A percentile compares a stretch with the other conserved stretches of the same genome.
phyloP scores from a whole-genome alignment of 306 rosid species.

The Spatholobus suberectus region DNA sequence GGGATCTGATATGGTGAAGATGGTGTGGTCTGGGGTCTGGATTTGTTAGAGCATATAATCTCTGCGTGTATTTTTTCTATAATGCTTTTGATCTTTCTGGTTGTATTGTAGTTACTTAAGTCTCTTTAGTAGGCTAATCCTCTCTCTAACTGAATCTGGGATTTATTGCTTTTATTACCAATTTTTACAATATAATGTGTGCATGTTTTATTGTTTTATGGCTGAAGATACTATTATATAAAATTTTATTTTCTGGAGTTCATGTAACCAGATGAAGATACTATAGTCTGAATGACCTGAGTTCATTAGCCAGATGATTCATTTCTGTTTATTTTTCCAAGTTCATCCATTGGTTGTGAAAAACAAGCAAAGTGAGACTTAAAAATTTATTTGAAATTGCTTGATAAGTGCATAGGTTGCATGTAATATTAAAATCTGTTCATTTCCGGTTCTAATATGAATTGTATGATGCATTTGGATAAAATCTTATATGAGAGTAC shows the following conservation, averaged over 20 bases:
- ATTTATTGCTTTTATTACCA: not conserved
- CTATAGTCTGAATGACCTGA: conserved; percentile 13
- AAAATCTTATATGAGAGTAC: not conserved
- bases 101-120: not conserved
- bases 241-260: not conserved
- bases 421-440: not conserved
- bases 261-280: conserved; percentile 13
- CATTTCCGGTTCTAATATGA: not conserved
- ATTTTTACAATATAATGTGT: not conserved
- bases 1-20: not conserved
- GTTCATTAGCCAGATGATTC: not conserved
- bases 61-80: no score
- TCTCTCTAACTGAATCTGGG: not conserved
- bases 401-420: conserved; percentile 24
- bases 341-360: not conserved
- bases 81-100: not conserved
- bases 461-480: conserved; percentile 4
- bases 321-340: not conserved
- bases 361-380: not conserved
- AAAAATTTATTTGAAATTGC: not conserved
- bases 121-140: not conserved
- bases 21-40: not conserved
- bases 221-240: not conserved
- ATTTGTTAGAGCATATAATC: no score
- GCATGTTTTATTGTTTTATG: not conserved